Base-by-base conservation (phyloP, 306 rosid genomes). In the Casuarina glauca region DNA sequence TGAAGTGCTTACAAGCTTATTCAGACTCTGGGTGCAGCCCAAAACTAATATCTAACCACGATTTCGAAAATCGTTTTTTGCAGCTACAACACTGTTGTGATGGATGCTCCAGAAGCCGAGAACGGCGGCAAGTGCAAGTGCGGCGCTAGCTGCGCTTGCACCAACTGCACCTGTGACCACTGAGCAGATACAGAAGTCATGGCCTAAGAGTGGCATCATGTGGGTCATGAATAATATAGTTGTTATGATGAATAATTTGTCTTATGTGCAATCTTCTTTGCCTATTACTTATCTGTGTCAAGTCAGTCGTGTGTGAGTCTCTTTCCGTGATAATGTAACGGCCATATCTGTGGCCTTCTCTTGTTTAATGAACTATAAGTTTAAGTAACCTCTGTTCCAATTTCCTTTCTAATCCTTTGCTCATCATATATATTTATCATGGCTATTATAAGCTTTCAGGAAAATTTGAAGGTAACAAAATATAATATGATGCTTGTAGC, bases 121-220 rank as follows among this genome's bases (percentile, higher is more conserved):
- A 58, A 87, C 58, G 83, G 63, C 1, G 94, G 94, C 51, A 88
- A 87, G 52, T 93, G 98, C 98, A 93, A 82, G 81, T 91, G 98
- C 46, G 93, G 93, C 32, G 0, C 89, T 42, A 73, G 26, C 93
- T 91, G 98, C 88, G 0, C 77, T 50, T 91, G 95, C 50, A 57
- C 11, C 36, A 52, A 83, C 87, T 91, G 98, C 89, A 72, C 83
- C 42, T 93, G 98, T 44, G 87, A 88, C 69, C 62, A 77, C 9
- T 91, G 81, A 87, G 72, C 54, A 69, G 58, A 2, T n/a, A 50
- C 58, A 71, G 64, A 0, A 39, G 68, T 69, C 13, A 42, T 68
- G 38, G 80, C 82, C 81, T 81, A 54, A 45, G 63, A 67, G 52
- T 35, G 68, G 52, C 26, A 36, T 39, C 20, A 11, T 52, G 52